Evolutionary conservation across 2,329 filamentous ascomycete genomes (phyloP).

Genomic region (Diaporthe helianthi): DNA sequence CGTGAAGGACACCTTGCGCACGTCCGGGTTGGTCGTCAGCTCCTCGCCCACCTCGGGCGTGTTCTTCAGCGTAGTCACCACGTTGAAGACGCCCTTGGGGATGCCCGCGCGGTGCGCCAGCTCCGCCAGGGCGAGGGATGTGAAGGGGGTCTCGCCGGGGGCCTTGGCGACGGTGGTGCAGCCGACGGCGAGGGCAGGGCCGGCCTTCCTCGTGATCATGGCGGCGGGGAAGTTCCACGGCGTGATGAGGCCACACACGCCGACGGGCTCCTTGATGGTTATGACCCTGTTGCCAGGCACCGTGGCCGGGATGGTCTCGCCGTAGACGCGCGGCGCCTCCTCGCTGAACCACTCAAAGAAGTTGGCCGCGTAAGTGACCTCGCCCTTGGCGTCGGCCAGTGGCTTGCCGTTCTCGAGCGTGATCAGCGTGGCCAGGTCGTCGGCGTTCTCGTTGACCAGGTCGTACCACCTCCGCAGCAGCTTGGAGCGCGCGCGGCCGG

Average conservation of each 20-base stretch:
- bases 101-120: slow-evolving; percentile 87
- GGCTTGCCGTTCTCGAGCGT: slow-evolving; percentile 94
- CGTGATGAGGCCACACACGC: slow-evolving; percentile 82
- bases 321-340: slow-evolving; percentile 76
- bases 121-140: slow-evolving; percentile 85
- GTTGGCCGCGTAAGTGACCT: slow-evolving; percentile 74
- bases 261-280: slow-evolving; percentile 83
- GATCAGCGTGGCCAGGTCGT: slow-evolving; percentile 82
- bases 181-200: slow-evolving; percentile 85
- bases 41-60: slow-evolving; percentile 79
- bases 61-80: slow-evolving; percentile 81
- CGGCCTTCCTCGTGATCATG: slow-evolving; percentile 76
- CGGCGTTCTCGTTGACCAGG: slow-evolving; percentile 77
- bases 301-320: slow-evolving; percentile 75
- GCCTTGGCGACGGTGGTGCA: slow-evolving; percentile 94
- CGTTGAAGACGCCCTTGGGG: slow-evolving; percentile 88
- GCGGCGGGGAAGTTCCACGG: slow-evolving; percentile 89
- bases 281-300: slow-evolving; percentile 76
- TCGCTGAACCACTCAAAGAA: slow-evolving; percentile 86
- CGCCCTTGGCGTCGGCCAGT: slow-evolving; percentile 74
- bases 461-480: slow-evolving; percentile 84
- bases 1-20: slow-evolving; percentile 95
- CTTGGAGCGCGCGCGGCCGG: slow-evolving; percentile 76
- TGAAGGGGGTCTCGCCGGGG: slow-evolving; percentile 91
- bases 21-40: slow-evolving; percentile 76